Evolutionary conservation across 2,329 filamentous ascomycete genomes (phyloP).

Genomic region (Penicillium paneum): DNA sequence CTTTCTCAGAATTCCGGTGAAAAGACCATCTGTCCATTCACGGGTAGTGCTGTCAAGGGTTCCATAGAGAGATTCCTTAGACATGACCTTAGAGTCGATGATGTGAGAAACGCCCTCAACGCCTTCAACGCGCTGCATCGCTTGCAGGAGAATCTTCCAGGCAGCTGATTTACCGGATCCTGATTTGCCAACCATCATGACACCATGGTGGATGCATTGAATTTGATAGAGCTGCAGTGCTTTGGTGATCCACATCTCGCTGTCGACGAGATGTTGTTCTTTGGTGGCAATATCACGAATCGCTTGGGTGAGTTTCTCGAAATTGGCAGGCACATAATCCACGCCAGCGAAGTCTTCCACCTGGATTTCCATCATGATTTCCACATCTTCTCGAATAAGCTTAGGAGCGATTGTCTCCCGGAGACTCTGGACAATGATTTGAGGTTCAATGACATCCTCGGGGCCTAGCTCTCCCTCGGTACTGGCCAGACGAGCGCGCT

Average conservation of each 20-base stretch:
- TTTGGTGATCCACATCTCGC: constrained; percentile 96
- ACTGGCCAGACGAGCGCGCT: constrained; percentile 71
- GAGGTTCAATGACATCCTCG: constrained; percentile 79
- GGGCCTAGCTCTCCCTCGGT: constrained; percentile 57
- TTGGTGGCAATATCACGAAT: constrained; percentile 72
- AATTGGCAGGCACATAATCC: constrained; percentile 83
- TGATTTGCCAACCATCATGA: constrained; percentile 99
- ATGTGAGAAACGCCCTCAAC: constrained; percentile 94
- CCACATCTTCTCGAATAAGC: constrained; percentile 86
- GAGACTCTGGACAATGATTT: constrained; percentile 98
- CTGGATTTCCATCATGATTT: constrained; percentile 82
- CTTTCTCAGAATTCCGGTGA: constrained; percentile 95
- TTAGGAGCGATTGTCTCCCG: constrained; percentile 98
- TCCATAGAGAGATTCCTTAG: constrained; percentile 94
- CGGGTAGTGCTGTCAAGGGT: constrained; percentile 93
- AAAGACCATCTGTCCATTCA: constrained; percentile 98
- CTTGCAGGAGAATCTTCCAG: constrained; percentile 89
- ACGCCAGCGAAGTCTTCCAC: constrained; percentile 85
- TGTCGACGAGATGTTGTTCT: constrained; percentile 84
- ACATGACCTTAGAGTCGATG: constrained; percentile 99
- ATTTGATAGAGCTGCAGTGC: constrained; percentile 97
- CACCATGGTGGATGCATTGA: constrained; percentile 95
- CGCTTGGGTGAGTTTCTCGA: constrained; percentile 73
- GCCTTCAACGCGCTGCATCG: constrained; percentile 83
- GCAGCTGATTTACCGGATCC: constrained; percentile 96